Base-by-base conservation (phyloP, 2,329 filamentous ascomycete species). In the Herpotrichia juniperi region DNA sequence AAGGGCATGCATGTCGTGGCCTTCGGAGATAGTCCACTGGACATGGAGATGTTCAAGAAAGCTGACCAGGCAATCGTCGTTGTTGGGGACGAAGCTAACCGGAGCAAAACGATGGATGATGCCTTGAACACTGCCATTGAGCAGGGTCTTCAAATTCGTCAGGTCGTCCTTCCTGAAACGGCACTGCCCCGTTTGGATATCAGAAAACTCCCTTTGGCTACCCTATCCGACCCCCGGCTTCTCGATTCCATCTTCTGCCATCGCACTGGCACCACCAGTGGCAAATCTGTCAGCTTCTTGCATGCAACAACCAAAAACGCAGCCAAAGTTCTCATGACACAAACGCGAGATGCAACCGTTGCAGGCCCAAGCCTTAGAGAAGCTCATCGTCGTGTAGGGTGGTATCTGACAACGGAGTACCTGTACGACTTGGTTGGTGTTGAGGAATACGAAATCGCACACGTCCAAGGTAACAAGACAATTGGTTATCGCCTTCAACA, bases 21-120 rank as follows among this genome's bases (percentile, higher is more conserved):
- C 0, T 84, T 88, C 57, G 84, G 85, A n/a, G 84, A 87, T 58
- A 84, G 84, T 56, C 75, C 75, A 0, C 53, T 86, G 6, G 86
- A 88, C 57, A 32, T 88, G 16, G 66, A 72, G 0, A 88, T 88
- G 85, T 57, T 88, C 11, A 56, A 54, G 2, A 58, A 69, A 28
- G 85, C 85, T 0, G 68, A 87, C 56, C 52, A 79, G 50, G 80
- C 83, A 0, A 63, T 86, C 31, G 75, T 88, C 3, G 77, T 88
- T 0, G 81, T 84, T 2, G 82, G 83, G 1, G 67, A 80, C 0
- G 64, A 79, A 56, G 4, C 55, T 0, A 65, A 43, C 0, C 75
- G 83, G 46, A 87, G 82, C 64, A 77, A 74, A 31, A 48, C 68
- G 1, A 87, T 87, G 83, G 79, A 85, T 2, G 45, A 10, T 1